Percentiles rank a stretch among this genome's conserved stretches.
Evolutionary conservation across 768 basidiomycete genomes (phyloP).

Genomic region (Mycena venus): DNA sequence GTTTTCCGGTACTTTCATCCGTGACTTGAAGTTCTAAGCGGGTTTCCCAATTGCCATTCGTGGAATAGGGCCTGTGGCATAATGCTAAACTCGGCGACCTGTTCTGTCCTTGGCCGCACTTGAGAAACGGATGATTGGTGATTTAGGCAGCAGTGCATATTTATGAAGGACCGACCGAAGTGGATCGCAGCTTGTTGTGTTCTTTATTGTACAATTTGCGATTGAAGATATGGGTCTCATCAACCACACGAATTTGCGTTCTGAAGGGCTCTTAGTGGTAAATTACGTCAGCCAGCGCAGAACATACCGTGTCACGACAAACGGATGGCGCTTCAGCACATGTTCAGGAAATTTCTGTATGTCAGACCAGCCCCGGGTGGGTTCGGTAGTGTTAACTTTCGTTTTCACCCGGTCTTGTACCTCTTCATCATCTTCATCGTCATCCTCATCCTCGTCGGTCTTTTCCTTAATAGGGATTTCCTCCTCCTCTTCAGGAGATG

Average conservation of each 20-base stretch:
- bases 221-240: slow-evolving; percentile 47
- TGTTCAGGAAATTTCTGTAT: slow-evolving; percentile 26
- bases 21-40: slow-evolving; percentile 39
- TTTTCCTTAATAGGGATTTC: not conserved
- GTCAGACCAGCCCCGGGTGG: not conserved
- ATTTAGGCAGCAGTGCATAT: not conserved
- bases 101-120: slow-evolving; percentile 36
- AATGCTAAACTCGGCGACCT: slow-evolving; percentile 30
- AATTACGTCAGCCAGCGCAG: not conserved
- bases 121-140: not conserved
- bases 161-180: slow-evolving; percentile 34
- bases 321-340: slow-evolving; percentile 46
- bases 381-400: not conserved
- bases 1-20: slow-evolving; percentile 5
- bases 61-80: slow-evolving; percentile 39
- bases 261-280: slow-evolving; percentile 31
- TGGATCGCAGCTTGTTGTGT: slow-evolving; percentile 38
- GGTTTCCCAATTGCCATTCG: slow-evolving; percentile 48
- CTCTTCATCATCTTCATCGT: not conserved
- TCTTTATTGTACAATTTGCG: slow-evolving; percentile 43
- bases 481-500: no score
- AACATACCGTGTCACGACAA: slow-evolving; percentile 50
- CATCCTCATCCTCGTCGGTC: not conserved
- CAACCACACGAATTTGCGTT: slow-evolving; percentile 48
- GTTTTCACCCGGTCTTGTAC: not conserved